These are phyloP conservation scores for Phaseolus lunatus DNA, from an alignment of 306 rosid species.

Conservation along the genomic window DNA sequence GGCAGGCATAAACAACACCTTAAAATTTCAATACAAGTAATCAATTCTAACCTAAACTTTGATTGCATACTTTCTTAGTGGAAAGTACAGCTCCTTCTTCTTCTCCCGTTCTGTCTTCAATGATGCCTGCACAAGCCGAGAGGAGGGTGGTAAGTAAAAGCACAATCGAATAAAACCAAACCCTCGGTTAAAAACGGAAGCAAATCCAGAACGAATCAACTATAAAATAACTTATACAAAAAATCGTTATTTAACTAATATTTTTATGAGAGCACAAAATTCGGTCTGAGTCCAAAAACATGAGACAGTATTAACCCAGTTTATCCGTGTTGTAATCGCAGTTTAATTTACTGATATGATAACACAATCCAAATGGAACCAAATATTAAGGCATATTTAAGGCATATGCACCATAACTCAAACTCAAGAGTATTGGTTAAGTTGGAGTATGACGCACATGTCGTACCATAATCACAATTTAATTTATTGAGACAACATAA, in stretches of 20 bases:
- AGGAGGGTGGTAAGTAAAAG: background rate
- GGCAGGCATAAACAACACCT: background rate
- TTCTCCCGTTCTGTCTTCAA: constrained; percentile 84
- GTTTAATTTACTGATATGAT: no score
- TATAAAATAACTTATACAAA: background rate
- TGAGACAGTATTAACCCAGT: no score
- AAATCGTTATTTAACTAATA: no score
- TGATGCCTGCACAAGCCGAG: constrained; percentile 59
- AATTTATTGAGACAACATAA: background rate
- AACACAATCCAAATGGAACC: no score
- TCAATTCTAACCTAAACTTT: constrained; percentile 67
- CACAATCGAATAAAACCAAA: background rate
- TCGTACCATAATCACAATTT: background rate
- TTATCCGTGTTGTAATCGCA: no score
- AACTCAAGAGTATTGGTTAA: no score
- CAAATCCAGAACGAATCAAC: background rate
- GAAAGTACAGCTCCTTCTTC: constrained; percentile 82
- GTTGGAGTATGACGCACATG: no score
- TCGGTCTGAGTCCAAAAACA: no score
- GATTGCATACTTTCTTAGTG: constrained; percentile 85
- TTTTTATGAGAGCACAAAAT: no score
- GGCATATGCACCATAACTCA: no score
- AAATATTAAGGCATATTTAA: no score
- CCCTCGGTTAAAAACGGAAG: background rate
- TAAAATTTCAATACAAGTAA: constrained; percentile 33